Base-by-base conservation (phyloP, 257 asterid species). In the Paraleonurus japonicus region DNA sequence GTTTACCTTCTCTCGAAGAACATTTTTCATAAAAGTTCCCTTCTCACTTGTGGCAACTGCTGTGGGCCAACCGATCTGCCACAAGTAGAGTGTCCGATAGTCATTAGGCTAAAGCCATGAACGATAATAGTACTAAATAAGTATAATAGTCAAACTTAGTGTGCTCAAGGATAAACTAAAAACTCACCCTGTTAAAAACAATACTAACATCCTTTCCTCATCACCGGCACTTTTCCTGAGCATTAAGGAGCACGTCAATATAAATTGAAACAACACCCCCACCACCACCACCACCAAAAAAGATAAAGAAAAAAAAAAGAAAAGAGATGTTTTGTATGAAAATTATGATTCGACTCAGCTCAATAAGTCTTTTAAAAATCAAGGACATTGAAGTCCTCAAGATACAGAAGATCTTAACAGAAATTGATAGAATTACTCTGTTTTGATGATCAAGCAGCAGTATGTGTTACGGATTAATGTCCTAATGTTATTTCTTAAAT, bases 21-120 rank as follows among this genome's bases (percentile, higher is more conserved):
- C 96, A 57, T 75, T 84, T 85, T 83, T 88, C 83, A 88, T 65
- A 64, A 94, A 94, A 67, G 85, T 53, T 60, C 78, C 89, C 79
- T 92, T 85, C 92, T 94, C 99, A 69, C 75, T 89, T 10, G 98
- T 91, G 74, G 99, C 89, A 66, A 94, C 85, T 58, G 97, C 85
- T 73, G 96, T 91, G 67, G 99, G 99, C 99, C 99, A 94, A 75
- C 97, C 97, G 83, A 94, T 88, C 99, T 91, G 89, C 72, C 78
- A 48, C 59, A 74, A 67, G 10, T 4, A 48, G 45, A 75, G 71
- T 2, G 50, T 41, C 3, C 47, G 6, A 61, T 10, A 45, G 30
- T 15, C 59, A 71, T 63, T 60, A 35, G 43, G 65, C 67, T 35
- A 76, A 64, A 54, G 47, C 51, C 68, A 55, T 5, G 30, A 70